Evolutionary conservation across 1,139 yeast species (phyloP), one percentile per base, ranked within the genome.

Genomic region (Torulaspora globosa): DNA sequence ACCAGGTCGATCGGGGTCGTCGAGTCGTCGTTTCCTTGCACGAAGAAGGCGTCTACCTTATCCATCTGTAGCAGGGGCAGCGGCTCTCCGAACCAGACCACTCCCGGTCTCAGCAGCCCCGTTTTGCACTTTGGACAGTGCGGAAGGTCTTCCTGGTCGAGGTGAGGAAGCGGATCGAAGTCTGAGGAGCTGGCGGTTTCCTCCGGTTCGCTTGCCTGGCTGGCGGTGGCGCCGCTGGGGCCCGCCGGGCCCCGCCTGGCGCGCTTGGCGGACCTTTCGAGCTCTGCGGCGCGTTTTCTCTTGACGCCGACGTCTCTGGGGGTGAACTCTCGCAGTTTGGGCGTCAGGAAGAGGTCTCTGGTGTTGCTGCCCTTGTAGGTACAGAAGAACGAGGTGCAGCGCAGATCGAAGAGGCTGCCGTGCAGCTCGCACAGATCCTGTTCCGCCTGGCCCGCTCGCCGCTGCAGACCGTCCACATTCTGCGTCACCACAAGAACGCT

Each of bases 81-180:
- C 9, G 88, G 75, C 63, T 88, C 97, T 3, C 96, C 96, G 67
- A 84, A 87, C 96, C 96, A 88, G 2, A 87, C 92, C 5, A 89
- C 94, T 0, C 94, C 96, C 0, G 97, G 96, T 23, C 96, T 71
- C 46, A 88, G 66, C 18, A 85, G 63, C 0, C 80, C 80, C 5
- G 69, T 69, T 10, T 70, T 63, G 60, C 97, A 88, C 8, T 69
- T 68, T 0, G 96, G 95, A 61, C 97, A 89, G 38, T 63, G 73
- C 1, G 96, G 96, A n/a, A 87, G 70, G 2, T 80, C 80, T 1
- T 67, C 62, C 40, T 70, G 74, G 1, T 71, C 68, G 1, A 85
- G 66, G 16, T 68, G 67, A 18, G 73, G 71, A 1, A 76, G 73
- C 1, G 82, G 80, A 2, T 65, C 58, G 46, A 74, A 71, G 44